These are phyloP conservation scores for Trichoderma sp. DNA, from an alignment of 2,329 filamentous ascomycete species.

Conservation along the genomic window DNA sequence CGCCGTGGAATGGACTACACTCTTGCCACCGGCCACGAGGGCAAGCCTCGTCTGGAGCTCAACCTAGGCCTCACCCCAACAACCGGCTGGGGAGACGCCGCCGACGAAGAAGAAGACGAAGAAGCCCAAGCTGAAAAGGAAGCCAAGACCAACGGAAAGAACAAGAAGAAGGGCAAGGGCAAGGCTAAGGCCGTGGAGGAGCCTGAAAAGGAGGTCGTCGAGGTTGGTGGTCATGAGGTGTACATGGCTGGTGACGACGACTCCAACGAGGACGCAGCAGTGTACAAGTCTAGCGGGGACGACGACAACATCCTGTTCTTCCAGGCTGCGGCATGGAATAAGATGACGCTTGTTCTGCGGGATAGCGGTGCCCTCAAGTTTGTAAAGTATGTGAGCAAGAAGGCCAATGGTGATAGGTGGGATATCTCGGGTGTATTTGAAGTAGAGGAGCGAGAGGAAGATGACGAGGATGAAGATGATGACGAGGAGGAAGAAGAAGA, in stretches of 20 bases:
- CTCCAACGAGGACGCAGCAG: slow-evolving; percentile 70
- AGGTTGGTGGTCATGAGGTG: slow-evolving; percentile 77
- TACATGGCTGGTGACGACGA: slow-evolving; percentile 91
- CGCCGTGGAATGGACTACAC: slow-evolving; percentile 87
- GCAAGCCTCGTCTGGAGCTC: slow-evolving; percentile 77
- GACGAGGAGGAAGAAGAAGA: slow-evolving; percentile 32
- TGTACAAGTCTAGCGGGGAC: slow-evolving; percentile 78
- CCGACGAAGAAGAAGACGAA: slow-evolving; percentile 43
- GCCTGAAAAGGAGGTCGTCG: slow-evolving; percentile 41
- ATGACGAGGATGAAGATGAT: slow-evolving; percentile 34
- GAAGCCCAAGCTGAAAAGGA: slow-evolving; percentile 31
- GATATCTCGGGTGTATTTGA: slow-evolving; percentile 80
- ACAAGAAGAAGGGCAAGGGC: slow-evolving; percentile 27
- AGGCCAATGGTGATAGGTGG: slow-evolving; percentile 86
- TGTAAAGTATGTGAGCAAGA: slow-evolving; percentile 88
- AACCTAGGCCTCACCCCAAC: slow-evolving; percentile 85
- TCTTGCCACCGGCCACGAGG: slow-evolving; percentile 79
- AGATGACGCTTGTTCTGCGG: slow-evolving; percentile 82
- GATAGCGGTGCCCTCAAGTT: slow-evolving; percentile 86
- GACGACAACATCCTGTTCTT: slow-evolving; percentile 69
- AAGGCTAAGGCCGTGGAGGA: slow-evolving; percentile 30
- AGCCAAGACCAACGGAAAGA: slow-evolving; percentile 30
- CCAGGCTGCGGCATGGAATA: slow-evolving; percentile 75
- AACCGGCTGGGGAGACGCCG: slow-evolving; percentile 76
- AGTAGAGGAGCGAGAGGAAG: slow-evolving; percentile 55